These are phyloP conservation scores for Basipetospora chlamydospora DNA, from an alignment of 2,329 filamentous ascomycete genomes.

Conservation along the genomic window DNA sequence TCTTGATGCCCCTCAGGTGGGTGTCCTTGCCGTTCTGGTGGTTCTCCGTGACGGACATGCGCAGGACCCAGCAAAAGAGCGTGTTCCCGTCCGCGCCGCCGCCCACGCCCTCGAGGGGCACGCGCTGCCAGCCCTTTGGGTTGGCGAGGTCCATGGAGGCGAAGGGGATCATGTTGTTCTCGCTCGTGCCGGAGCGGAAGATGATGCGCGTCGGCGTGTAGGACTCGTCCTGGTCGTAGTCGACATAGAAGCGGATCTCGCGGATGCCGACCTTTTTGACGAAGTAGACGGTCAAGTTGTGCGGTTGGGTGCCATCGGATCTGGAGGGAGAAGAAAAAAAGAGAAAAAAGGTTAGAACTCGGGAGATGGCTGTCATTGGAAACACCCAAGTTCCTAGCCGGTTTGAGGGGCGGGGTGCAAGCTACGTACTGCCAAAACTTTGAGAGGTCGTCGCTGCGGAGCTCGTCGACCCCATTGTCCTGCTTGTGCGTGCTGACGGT, in stretches of 20 bases:
- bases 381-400: neutral
- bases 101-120: conserved; percentile 44
- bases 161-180: conserved; percentile 85
- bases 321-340: conserved; percentile 19
- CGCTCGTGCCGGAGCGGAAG: conserved; percentile 77
- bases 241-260: conserved; percentile 68
- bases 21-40: conserved; percentile 99
- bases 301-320: conserved; percentile 73
- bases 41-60: conserved; percentile 85
- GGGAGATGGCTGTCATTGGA: neutral
- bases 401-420: no score
- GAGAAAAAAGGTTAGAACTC: neutral
- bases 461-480: conserved; percentile 62
- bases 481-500: conserved; percentile 73
- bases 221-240: conserved; percentile 85
- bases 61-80: conserved; percentile 75
- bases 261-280: conserved; percentile 69
- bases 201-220: conserved; percentile 92
- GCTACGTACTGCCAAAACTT: conserved; percentile 64
- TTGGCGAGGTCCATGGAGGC: conserved; percentile 62
- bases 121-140: conserved; percentile 82
- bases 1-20: conserved; percentile 85
- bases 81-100: conserved; percentile 53
- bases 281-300: conserved; percentile 73
- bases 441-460: conserved; percentile 57